Base-by-base conservation (phyloP, 1,139 yeast species). In the Sugiyamaella paludigena region DNA sequence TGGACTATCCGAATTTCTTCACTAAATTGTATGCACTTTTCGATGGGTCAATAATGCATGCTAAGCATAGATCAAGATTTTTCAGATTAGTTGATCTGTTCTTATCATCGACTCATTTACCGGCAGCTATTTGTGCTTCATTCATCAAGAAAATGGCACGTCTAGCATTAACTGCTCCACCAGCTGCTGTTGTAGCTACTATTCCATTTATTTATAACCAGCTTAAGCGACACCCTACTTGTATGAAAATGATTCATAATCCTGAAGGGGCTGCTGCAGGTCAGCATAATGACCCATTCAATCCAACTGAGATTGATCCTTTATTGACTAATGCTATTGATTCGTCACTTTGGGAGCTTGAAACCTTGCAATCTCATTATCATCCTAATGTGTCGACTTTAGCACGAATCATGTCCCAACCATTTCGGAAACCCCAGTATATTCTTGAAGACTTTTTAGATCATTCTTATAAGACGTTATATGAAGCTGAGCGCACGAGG, bases 321-420 rank as follows among this genome's bases (percentile, higher is more conserved):
- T 74, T 85, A 51, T 72, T 77, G 52, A 85, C 97, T 0, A 73
- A 79, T 29, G 98, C 98, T 1, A 73, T 91, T 38, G 83, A 78
- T 7, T 86, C 96, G 1, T 89, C 98, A 0, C 69, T 91, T 40
- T 92, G 98, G 98, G 98, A 92, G 66, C 65, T 92, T 51, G 88
- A 86, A 54, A 76, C 95, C 0, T 70, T 87, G 52, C 81, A 84
- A 75, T 70, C 79, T n/a, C 99, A 92, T 66, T 92, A 88, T 63
- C 98, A 92, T 68, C 98, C 98, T 9, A 92, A 92, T 61, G 87
- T 94, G 16, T 92, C 97, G 1, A 86, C 97, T 0, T 73, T 92
- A 59, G 97, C 97, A 10, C 84, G 81, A 64, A 87, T 92, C 36
- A 85, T 87, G 64, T 77, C 82, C 19, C 97, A 92, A 66, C 97